A percentile compares a stretch with the other conserved stretches of the same genome.
phyloP scores from a whole-genome alignment of 2,329 filamentous ascomycete species.

The Pyricularia grisea region DNA sequence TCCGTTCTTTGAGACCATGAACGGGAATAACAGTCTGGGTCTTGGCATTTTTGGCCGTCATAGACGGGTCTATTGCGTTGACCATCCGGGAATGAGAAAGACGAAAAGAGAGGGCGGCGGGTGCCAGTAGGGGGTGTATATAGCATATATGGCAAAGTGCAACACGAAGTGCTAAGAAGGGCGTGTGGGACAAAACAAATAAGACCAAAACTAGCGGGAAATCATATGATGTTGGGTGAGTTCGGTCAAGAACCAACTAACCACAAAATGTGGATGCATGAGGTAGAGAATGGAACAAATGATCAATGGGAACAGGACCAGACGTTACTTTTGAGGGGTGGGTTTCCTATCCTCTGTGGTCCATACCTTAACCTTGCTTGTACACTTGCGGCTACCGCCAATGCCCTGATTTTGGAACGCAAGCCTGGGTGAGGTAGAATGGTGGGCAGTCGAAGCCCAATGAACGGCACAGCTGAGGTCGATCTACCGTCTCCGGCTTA shows the following conservation, averaged over 20 bases:
- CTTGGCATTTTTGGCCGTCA: background rate
- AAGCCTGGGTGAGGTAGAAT: background rate
- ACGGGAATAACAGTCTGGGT: background rate
- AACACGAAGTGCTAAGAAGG: background rate
- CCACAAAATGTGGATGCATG: background rate
- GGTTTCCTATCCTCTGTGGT: background rate
- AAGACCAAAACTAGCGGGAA: background rate
- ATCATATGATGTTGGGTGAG: background rate
- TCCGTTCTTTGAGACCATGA: background rate
- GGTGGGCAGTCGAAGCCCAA: background rate
- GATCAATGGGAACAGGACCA: background rate
- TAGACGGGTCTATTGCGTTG: background rate
- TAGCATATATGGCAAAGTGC: background rate
- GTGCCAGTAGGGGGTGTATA: background rate
- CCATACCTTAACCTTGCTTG: background rate
- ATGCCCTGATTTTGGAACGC: background rate
- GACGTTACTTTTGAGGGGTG: background rate
- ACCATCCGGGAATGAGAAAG: background rate
- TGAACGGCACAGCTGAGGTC: background rate
- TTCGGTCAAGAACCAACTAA: background rate
- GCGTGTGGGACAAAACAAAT: background rate
- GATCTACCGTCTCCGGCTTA: conserved; percentile 1
- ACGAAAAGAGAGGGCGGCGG: background rate
- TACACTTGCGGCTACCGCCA: background rate
- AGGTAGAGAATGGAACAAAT: background rate